phyloP scores from a whole-genome alignment of 495 filamentous ascomycete genomes.

The Parathielavia hyrcaniae region DNA sequence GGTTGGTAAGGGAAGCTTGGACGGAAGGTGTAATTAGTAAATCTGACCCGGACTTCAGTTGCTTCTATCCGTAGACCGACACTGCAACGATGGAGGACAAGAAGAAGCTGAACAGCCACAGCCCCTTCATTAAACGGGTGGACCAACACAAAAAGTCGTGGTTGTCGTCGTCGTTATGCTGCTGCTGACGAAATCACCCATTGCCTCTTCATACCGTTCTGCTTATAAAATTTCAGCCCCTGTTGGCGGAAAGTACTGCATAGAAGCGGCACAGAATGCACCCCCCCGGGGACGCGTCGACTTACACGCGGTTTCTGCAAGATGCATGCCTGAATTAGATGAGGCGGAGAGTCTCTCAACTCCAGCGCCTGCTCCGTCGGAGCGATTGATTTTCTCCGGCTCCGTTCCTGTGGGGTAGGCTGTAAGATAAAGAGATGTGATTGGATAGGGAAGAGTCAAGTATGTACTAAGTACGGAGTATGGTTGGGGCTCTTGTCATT shows the following conservation, averaged over 20 bases:
- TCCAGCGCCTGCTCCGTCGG: constrained; percentile 2
- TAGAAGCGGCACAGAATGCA: too few species aligned
- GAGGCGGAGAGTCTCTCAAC: background rate
- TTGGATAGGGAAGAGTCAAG: background rate
- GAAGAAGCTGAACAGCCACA: too few species aligned
- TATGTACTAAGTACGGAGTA: background rate
- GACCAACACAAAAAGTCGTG: too few species aligned
- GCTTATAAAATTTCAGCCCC: too few species aligned
- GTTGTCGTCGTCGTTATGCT: background rate
- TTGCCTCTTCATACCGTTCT: background rate
- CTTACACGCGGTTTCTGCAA: background rate
- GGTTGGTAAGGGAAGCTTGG: too few species aligned
- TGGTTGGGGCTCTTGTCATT: too few species aligned
- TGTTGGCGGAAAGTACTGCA: too few species aligned
- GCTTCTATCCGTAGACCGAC: too few species aligned
- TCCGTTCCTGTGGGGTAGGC: constrained; percentile 8
- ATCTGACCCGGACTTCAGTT: too few species aligned
- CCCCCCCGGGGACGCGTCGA: background rate
- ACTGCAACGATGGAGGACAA: too few species aligned
- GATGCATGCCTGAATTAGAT: background rate
- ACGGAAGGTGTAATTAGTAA: too few species aligned
- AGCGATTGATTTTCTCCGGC: background rate
- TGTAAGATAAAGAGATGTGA: background rate
- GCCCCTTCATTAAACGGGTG: too few species aligned
- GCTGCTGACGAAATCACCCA: background rate